phyloP scores from a whole-genome alignment of 192 early-diverging fungal species.

The Chytriomyces sp. region DNA sequence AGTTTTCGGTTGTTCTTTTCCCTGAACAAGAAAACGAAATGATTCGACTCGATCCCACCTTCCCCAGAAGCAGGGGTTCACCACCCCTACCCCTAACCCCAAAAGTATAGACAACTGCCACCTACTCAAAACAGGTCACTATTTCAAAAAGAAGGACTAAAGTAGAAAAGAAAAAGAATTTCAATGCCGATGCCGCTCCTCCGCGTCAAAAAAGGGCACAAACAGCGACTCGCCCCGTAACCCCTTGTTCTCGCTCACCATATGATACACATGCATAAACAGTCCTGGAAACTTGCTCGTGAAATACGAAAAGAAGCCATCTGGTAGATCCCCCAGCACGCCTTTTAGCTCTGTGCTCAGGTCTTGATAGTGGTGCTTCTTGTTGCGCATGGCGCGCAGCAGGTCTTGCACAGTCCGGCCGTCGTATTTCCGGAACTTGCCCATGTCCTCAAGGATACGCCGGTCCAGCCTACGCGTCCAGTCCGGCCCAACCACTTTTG shows the following conservation, averaged over 20 bases:
- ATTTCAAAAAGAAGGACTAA: no score
- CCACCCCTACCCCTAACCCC: no score
- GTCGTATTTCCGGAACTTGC: constrained; percentile 94
- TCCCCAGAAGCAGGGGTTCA: no score
- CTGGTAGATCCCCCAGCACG: constrained; percentile 80
- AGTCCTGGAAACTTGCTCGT: constrained; percentile 86
- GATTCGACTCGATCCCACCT: no score
- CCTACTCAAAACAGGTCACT: no score
- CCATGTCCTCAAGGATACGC: constrained; percentile 75
- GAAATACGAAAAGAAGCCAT: constrained; percentile 88
- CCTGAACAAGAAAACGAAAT: no score
- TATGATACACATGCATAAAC: constrained; percentile 85
- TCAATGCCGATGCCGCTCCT: no score
- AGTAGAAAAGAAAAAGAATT: no score
- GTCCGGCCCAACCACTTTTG: constrained; percentile 67
- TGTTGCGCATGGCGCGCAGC: constrained; percentile 88
- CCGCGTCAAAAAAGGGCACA: constrained; percentile 38
- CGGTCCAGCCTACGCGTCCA: constrained; percentile 78
- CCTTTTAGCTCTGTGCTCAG: constrained; percentile 74
- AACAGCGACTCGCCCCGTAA: constrained; percentile 39
- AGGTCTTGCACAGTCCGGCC: constrained; percentile 81
- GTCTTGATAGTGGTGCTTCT: constrained; percentile 99
- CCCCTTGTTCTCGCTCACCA: constrained; percentile 55
- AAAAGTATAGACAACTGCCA: no score
- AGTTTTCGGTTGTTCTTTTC: not conserved